Evolutionary conservation across 495 filamentous ascomycete genomes (phyloP).

Genomic region (Hypoxylon perforatum): DNA sequence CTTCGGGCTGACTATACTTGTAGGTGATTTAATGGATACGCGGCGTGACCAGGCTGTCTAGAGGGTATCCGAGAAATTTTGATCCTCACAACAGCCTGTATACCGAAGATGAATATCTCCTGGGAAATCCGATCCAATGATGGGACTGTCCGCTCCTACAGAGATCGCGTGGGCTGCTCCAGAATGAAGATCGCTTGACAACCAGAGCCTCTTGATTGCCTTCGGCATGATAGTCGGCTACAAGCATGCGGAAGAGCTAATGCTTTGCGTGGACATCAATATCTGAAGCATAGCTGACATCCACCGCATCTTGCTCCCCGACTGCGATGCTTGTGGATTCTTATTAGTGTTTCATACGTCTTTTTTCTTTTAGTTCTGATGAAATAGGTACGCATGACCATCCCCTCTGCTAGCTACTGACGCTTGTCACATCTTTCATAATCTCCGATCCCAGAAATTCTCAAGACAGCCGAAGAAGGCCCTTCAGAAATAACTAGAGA

Average conservation of each 20-base stretch:
- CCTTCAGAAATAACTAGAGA: neutral
- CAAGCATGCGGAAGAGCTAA: slow-evolving; percentile 17
- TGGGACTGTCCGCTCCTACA: neutral
- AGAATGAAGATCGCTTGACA: slow-evolving; percentile 17
- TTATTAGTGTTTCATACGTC: slow-evolving; percentile 1
- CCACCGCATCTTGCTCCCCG: slow-evolving; percentile 6
- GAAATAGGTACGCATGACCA: neutral
- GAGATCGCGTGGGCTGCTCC: slow-evolving; percentile 29
- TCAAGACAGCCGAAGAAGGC: neutral
- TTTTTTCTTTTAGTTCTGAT: neutral
- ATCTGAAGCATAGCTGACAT: neutral
- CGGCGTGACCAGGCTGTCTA: neutral
- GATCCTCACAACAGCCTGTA: neutral
- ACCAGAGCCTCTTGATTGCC: too few relatives aligned
- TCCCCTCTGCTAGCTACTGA: neutral
- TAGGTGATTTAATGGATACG: neutral
- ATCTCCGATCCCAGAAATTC: neutral
- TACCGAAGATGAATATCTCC: slow-evolving; percentile 5
- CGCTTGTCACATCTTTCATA: neutral
- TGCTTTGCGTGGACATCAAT: slow-evolving; percentile 1
- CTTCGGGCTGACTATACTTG: slow-evolving; percentile 25
- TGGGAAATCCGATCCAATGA: slow-evolving; percentile 13
- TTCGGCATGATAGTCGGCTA: slow-evolving; percentile 5
- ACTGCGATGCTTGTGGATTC: neutral
- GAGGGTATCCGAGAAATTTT: slow-evolving; percentile 1